Conservation (phyloP, 768 basidiomycete species). For the Phanerochaete sordida region DNA sequence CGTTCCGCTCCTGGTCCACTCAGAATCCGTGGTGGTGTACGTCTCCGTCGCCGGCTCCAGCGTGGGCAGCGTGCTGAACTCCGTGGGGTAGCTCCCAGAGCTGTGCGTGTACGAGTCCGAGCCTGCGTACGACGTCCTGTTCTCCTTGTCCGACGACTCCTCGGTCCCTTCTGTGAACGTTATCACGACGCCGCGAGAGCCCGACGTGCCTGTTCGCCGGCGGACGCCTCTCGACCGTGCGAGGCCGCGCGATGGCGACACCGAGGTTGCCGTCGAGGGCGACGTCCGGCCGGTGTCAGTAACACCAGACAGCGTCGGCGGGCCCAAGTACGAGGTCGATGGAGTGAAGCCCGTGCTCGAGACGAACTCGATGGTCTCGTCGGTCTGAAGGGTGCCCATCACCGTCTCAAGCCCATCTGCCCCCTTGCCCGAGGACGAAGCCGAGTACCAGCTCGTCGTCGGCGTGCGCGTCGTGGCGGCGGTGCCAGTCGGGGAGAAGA, state of each 20-base stretch:
- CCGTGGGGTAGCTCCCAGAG: constrained; percentile 5
- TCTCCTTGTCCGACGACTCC: constrained; percentile 58
- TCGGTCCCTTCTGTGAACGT: constrained; percentile 36
- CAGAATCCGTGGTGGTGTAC: constrained; percentile 12
- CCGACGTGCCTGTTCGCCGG: constrained; percentile 40
- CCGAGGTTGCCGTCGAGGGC: constrained; percentile 35
- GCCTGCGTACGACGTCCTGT: constrained; percentile 31
- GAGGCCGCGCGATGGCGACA: constrained; percentile 43
- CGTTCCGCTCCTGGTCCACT: constrained; percentile 13
- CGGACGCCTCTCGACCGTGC: constrained; percentile 58
- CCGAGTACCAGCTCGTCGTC: constrained; percentile 34
- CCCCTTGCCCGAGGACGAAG: constrained; percentile 25
- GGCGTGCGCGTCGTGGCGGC: constrained; percentile 26
- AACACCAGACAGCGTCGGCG: constrained; percentile 38
- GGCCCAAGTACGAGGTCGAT: constrained; percentile 54
- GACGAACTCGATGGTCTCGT: constrained; percentile 36
- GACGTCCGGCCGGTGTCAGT: constrained; percentile 40
- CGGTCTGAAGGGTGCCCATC: constrained; percentile 31
- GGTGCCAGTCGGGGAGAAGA: constrained; percentile 38
- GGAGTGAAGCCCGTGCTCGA: constrained; percentile 43
- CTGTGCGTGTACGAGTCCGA: constrained; percentile 24
- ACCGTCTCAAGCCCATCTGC: constrained; percentile 23
- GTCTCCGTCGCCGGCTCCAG: constrained; percentile 13
- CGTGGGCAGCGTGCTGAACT: constrained; percentile 27
- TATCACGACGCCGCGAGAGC: constrained; percentile 41